Percentiles rank a stretch among this genome's conserved stretches.
phyloP scores from a whole-genome alignment of 805 yeast genomes.

The Starmerella etchellsii region DNA sequence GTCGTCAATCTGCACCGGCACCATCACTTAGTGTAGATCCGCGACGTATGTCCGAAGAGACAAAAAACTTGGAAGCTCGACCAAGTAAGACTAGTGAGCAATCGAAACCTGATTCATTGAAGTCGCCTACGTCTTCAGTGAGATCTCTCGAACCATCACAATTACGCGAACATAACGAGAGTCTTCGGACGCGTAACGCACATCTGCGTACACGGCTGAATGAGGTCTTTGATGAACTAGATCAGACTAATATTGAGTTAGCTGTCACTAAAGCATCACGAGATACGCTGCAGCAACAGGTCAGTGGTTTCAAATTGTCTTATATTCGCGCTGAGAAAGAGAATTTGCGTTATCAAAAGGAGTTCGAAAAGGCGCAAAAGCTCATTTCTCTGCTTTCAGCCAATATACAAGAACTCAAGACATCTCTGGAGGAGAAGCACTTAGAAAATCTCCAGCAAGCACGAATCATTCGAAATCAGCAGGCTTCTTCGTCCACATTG shows the following conservation, averaged over 20 bases:
- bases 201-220: slow-evolving; percentile 8
- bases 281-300: slow-evolving; percentile 24
- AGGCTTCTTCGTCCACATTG: too few relatives aligned
- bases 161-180: slow-evolving; percentile 8
- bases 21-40: too few relatives aligned
- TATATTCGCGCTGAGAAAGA: slow-evolving; percentile 22
- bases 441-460: slow-evolving; percentile 24
- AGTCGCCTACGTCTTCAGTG: too few relatives aligned
- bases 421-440: slow-evolving; percentile 27
- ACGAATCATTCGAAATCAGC: too few relatives aligned
- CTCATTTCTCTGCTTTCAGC: slow-evolving; percentile 21
- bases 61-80: too few relatives aligned
- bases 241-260: slow-evolving; percentile 17
- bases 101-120: too few relatives aligned
- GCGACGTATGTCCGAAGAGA: too few relatives aligned
- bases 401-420: slow-evolving; percentile 25
- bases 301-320: slow-evolving; percentile 22
- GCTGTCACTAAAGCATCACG: slow-evolving; percentile 20
- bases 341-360: slow-evolving; percentile 18
- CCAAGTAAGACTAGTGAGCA: too few relatives aligned
- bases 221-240: slow-evolving; percentile 7
- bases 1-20: too few relatives aligned
- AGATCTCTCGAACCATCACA: too few relatives aligned
- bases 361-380: slow-evolving; percentile 19
- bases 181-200: slow-evolving; percentile 1